phyloP scores from a whole-genome alignment of 495 filamentous ascomycete species.

The Aspergillus biplanus region DNA sequence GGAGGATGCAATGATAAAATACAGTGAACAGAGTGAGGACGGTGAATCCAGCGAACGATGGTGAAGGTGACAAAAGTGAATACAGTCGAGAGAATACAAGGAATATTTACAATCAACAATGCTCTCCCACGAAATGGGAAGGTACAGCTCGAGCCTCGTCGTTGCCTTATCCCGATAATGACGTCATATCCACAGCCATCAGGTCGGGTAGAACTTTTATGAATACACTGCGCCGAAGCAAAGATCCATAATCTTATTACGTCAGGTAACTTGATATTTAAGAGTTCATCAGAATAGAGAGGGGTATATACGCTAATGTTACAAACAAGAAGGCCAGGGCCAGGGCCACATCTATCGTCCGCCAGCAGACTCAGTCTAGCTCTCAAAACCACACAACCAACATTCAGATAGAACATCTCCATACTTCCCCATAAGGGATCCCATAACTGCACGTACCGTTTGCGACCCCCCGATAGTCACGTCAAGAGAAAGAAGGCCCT shows the following conservation, averaged over 20 bases:
- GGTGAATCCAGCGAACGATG: too few species aligned
- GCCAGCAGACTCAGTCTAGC: neutral
- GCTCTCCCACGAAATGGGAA: too few species aligned
- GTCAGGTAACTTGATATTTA: neutral
- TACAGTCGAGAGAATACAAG: too few species aligned
- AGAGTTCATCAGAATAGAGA: too few species aligned
- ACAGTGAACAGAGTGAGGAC: too few species aligned
- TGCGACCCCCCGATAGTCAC: slow-evolving; percentile 35
- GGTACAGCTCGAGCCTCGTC: too few species aligned
- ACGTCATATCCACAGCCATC: neutral
- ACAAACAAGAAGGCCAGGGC: neutral
- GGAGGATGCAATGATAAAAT: too few species aligned
- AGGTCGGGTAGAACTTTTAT: neutral
- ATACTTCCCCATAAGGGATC: slow-evolving; percentile 20
- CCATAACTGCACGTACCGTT: slow-evolving; percentile 10
- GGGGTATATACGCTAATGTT: neutral
- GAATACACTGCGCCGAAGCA: too few species aligned
- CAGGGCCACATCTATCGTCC: neutral
- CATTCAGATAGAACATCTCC: slow-evolving; percentile 33
- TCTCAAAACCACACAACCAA: slow-evolving; percentile 26
- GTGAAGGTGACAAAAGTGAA: too few species aligned
- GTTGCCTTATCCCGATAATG: too few species aligned
- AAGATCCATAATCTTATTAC: too few species aligned
- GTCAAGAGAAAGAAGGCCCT: slow-evolving; percentile 30
- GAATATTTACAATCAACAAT: too few species aligned